Evolutionary conservation across 441 rosid genomes (phyloP).

Genomic region (Bocquillonia castaneifolia): DNA sequence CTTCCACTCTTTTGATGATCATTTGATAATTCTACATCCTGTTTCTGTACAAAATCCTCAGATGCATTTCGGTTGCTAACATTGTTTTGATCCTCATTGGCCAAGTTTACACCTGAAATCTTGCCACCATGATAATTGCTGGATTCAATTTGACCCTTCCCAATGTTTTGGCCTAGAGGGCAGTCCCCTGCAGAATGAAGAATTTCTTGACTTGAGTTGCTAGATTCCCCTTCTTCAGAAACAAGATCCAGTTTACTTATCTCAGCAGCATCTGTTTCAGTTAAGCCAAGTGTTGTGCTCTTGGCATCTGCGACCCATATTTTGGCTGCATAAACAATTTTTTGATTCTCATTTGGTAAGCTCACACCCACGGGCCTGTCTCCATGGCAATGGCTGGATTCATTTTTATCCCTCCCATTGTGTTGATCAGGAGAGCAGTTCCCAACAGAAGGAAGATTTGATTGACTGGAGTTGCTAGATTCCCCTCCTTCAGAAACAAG

Average conservation of each 20-base stretch:
- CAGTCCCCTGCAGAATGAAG: slow-evolving; percentile 28
- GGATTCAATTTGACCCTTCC: slow-evolving; percentile 13
- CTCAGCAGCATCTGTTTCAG: slow-evolving; percentile 32
- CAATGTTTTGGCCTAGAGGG: slow-evolving; percentile 22
- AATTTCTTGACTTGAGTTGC: slow-evolving; percentile 28
- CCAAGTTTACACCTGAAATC: slow-evolving; percentile 21
- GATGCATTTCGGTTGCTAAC: slow-evolving; percentile 19
- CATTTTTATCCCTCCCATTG: slow-evolving; percentile 9
- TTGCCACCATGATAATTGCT: slow-evolving; percentile 30
- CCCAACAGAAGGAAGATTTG: slow-evolving; percentile 24
- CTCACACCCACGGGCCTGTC: no score
- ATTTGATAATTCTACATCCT: slow-evolving; percentile 18
- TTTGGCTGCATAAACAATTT: slow-evolving; percentile 66
- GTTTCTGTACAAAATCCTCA: slow-evolving; percentile 26
- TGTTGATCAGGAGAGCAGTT: slow-evolving; percentile 25
- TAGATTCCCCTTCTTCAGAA: slow-evolving; percentile 35
- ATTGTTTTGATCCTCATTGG: slow-evolving; percentile 26
- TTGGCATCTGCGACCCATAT: slow-evolving; percentile 28
- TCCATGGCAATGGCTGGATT: slow-evolving; percentile 22
- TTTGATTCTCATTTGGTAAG: no score
- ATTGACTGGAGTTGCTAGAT: slow-evolving; percentile 34
- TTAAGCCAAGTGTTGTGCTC: slow-evolving; percentile 25
- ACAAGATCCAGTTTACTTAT: slow-evolving; percentile 20
- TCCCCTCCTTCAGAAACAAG: slow-evolving; percentile 30
- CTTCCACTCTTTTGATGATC: slow-evolving; percentile 25